Base-by-base conservation (phyloP, 495 filamentous ascomycete genomes). In the Glarea lozoyensis region DNA sequence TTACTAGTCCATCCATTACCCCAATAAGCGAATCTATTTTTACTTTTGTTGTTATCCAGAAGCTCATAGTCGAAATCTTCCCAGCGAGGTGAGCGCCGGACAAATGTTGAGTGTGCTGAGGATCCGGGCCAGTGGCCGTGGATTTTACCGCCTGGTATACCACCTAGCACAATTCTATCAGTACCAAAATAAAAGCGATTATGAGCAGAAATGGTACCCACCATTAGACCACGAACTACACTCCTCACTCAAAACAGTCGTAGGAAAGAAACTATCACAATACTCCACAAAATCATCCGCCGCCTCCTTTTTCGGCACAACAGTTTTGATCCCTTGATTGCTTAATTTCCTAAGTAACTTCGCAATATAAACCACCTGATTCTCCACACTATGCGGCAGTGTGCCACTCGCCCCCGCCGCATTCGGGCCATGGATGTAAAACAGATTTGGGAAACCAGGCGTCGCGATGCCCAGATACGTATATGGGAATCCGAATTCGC, bases 221-320 rank as follows among this genome's bases (percentile, higher is more conserved):
- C 76, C 66, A 9, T 84, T 84, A 53, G 79, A 80, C 81, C 81
- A 86, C 2, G 70, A 76, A 36, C 71, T 71, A 60, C 81, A 86
- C 43, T 71, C 70, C 24, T 73, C 70, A 0, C 72, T 68, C 54
- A 78, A 66, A 4, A 83, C 80, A 2, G 78, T 83, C 16, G 65
- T 65, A 3, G 62, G 60, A 53, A 81, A 82, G 56, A 78, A 82
- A 7, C 65, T 60, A 55, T 82, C 79, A 29, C 66, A 68, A 57
- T 77, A 79, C 27, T 73, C 66, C 29, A 81, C 59, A 48, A 84
- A 86, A 31, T 81, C 74, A 42, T 81, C 73, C 0, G 75, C 60
- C 0, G 76, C 78, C 16, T 55, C 42, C 27, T 58, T 54, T 1
- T 63, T 67, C 0, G 78, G 77, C 0, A 43, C 50, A 0, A 84